A percentile compares a stretch with the other conserved stretches of the same genome.
Conservation (phyloP, 805 yeast species). For the Brettanomyces nanus region DNA sequence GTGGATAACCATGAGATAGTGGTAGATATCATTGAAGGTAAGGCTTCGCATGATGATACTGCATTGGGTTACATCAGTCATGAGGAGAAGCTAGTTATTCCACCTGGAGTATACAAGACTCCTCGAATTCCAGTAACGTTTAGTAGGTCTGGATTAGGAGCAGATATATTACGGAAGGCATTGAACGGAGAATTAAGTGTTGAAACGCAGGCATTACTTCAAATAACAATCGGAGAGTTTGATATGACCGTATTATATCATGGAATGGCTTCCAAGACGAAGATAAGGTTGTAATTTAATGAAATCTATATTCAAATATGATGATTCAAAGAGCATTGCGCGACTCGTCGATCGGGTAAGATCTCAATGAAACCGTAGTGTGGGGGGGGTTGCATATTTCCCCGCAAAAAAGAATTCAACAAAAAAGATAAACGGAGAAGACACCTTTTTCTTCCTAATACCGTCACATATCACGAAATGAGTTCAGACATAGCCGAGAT, state of each 20-base stretch:
- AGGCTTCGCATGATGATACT: conserved; percentile 39
- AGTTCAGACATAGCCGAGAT: conserved; percentile 22
- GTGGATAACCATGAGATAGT: conserved; percentile 35
- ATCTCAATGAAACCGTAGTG: too few species aligned
- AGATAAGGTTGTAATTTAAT: conserved; percentile 22
- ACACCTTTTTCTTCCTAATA: too few species aligned
- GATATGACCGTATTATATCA: conserved; percentile 34
- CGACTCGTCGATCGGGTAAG: too few species aligned
- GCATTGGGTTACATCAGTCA: conserved; percentile 37
- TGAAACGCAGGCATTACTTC: conserved; percentile 37
- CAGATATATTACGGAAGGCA: conserved; percentile 41
- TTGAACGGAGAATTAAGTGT: conserved; percentile 42
- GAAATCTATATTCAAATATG: too few species aligned
- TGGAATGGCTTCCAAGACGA: conserved; percentile 37
- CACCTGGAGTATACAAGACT: conserved; percentile 46
- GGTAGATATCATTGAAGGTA: conserved; percentile 36
- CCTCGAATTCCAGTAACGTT: conserved; percentile 42
- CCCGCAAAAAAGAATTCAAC: neutral
- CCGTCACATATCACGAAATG: too few species aligned
- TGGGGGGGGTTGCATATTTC: neutral
- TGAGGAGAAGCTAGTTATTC: conserved; percentile 33
- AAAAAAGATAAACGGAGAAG: neutral
- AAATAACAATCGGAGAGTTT: conserved; percentile 32
- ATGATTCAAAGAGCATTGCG: too few species aligned
- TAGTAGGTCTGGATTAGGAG: conserved; percentile 35